Percentiles rank a stretch among this genome's conserved stretches.
phyloP scores from a whole-genome alignment of 2,329 filamentous ascomycete species.

The Venturia asperata region DNA sequence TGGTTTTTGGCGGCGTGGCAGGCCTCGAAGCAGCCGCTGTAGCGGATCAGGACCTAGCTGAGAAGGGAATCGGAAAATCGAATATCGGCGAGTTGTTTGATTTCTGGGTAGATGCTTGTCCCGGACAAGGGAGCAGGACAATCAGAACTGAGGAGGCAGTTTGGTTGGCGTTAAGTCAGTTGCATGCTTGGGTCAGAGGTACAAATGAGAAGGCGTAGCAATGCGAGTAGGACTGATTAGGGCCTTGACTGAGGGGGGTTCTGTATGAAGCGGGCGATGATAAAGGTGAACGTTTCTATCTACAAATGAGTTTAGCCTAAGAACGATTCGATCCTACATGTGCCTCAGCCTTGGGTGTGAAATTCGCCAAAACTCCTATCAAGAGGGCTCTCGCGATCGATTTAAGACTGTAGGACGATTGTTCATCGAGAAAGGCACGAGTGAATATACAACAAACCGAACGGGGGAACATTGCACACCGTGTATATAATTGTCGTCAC shows the following conservation, averaged over 20 bases:
- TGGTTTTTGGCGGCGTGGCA: constrained; percentile 75
- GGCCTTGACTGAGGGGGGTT: not conserved
- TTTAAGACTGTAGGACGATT: too few species aligned
- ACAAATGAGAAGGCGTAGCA: not conserved
- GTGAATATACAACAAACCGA: not conserved
- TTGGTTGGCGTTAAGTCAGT: constrained; percentile 64
- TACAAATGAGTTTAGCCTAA: not conserved
- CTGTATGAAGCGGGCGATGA: not conserved
- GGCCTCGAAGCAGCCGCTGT: constrained; percentile 70
- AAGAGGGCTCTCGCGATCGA: not conserved
- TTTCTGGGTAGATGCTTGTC: constrained; percentile 74
- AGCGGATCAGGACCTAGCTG: constrained; percentile 51
- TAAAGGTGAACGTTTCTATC: not conserved
- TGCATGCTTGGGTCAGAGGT: constrained; percentile 31
- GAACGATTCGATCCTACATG: not conserved
- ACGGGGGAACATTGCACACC: not conserved
- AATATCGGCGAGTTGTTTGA: constrained; percentile 70
- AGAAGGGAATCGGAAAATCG: constrained; percentile 56
- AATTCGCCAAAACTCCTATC: not conserved
- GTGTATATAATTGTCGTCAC: not conserved
- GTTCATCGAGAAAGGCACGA: not conserved
- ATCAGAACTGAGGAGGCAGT: constrained; percentile 81
- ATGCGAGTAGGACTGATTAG: not conserved
- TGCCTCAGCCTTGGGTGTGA: not conserved
- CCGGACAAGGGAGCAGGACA: constrained; percentile 71